phyloP scores from a whole-genome alignment of 169 alveolate genomes.

The Plasmodium vivax region DNA sequence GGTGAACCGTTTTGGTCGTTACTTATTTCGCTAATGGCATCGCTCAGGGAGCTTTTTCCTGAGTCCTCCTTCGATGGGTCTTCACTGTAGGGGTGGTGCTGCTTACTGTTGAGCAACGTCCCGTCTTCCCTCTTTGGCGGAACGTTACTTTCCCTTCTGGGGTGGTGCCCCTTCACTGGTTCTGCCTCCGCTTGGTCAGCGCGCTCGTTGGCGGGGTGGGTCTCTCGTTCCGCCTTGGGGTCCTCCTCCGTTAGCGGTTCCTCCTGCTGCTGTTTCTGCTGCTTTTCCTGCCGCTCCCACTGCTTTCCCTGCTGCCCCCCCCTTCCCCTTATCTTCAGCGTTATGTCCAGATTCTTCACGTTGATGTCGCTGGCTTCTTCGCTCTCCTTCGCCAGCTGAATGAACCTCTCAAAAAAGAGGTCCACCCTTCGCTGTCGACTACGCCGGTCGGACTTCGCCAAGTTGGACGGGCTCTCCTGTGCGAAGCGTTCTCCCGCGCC shows the following conservation, averaged over 20 bases:
- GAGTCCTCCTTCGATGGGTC: background rate
- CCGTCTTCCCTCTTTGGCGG: background rate
- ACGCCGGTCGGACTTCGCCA: background rate
- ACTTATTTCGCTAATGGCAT: slow-evolving; percentile 1
- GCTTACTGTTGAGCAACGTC: background rate
- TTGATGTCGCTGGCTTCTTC: slow-evolving; percentile 2
- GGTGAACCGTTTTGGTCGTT: background rate
- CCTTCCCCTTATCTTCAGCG: slow-evolving; percentile 10
- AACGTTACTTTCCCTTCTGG: background rate
- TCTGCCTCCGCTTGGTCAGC: background rate
- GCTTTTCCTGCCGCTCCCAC: background rate
- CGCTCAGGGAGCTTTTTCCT: background rate
- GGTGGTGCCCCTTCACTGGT: background rate
- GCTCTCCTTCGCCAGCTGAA: slow-evolving; percentile 31
- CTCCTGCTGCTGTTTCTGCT: background rate
- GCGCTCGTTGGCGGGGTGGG: background rate
- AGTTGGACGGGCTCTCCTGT: background rate
- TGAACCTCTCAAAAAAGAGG: slow-evolving; percentile 27
- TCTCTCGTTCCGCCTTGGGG: background rate
- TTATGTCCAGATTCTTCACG: slow-evolving; percentile 37
- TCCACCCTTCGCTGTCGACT: background rate
- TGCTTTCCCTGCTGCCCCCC: background rate
- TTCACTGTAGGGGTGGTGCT: background rate
- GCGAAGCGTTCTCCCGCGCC: background rate
- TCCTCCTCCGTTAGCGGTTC: background rate